Percentiles rank a stretch among this genome's conserved stretches.
Evolutionary conservation across 257 asterid genomes (phyloP).

Genomic region (Voacanga thouarsii): DNA sequence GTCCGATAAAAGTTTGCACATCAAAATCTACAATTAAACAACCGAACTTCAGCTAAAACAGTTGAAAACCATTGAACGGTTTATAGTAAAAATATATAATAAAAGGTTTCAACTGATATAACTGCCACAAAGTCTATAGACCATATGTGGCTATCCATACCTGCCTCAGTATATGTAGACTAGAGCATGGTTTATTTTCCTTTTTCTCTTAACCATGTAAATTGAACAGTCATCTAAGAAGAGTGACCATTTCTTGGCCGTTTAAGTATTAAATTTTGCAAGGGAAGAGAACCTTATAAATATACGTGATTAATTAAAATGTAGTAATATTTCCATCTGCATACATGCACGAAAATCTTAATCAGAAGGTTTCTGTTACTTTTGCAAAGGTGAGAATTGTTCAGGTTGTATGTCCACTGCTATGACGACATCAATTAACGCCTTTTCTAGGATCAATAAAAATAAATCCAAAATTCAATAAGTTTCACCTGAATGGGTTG

Average conservation of each 20-base stretch:
- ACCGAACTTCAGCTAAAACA: neutral
- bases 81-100: no score
- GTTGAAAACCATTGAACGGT: neutral
- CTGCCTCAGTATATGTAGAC: neutral
- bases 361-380: neutral
- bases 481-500: constrained; percentile 53
- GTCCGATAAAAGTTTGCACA: constrained; percentile 7
- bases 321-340: neutral
- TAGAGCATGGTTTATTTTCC: neutral
- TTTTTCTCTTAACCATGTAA: neutral
- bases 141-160: neutral
- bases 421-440: neutral
- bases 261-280: neutral
- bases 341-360: neutral
- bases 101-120: neutral
- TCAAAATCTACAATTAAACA: neutral
- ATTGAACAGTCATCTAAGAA: neutral
- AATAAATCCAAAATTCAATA: neutral
- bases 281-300: neutral
- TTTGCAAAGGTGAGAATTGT: neutral
- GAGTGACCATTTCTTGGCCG: neutral
- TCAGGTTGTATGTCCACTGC: neutral
- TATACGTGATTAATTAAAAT: neutral
- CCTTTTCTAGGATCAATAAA: neutral
- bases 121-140: neutral